Evolutionary conservation across 192 early-diverging fungal genomes (phyloP), one percentile per base, ranked within the genome.

Genomic region (Phycomyces nitens): DNA sequence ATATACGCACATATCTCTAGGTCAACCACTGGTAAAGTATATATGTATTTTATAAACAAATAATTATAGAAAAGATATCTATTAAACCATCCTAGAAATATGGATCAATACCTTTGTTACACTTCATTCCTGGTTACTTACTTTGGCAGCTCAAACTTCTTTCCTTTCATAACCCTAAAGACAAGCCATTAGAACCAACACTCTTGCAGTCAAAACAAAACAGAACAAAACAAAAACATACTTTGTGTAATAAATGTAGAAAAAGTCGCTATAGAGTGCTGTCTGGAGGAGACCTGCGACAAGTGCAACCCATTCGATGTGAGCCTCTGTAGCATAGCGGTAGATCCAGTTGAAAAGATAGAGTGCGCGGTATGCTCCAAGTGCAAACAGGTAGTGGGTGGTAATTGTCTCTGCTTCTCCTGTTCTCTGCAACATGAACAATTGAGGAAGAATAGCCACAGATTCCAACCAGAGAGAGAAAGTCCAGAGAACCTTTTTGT

Each of bases 351-450:
- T 99, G 23, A 82, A 71, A 18, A 96, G 68, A 72, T 96, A 96
- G 60, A 94, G 74, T 0, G 84, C 89, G 18, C 94, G 88, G 73
- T 96, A 96, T 10, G 86, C 92, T 9, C 97, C 97, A 49, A 99
- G 71, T 3, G 96, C 94, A 84, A 99, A 99, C 47, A 99, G 77
- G 74, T 99, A 99, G 76, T 99, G 97, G 11, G 94, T 92, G 8
- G 96, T 99, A 74, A 99, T 98, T n/a, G 94, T 97, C 74, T 99
- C 96, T 11, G 95, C 95, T 75, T 98, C 96, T 26, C 96, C 94
- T 1, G 96, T 98, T 56, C 94, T 88, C n/a, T 89, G 86, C 66
- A 99, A 80, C 81, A 96, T 94, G 81, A 97, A 97, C 14, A 99
- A 84, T 68, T 99, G 97, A 26, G 97, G 97, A 58, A 99, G 76